Base-by-base conservation (phyloP, 1,139 yeast genomes). In the Geotrichum cucujoidarum region DNA sequence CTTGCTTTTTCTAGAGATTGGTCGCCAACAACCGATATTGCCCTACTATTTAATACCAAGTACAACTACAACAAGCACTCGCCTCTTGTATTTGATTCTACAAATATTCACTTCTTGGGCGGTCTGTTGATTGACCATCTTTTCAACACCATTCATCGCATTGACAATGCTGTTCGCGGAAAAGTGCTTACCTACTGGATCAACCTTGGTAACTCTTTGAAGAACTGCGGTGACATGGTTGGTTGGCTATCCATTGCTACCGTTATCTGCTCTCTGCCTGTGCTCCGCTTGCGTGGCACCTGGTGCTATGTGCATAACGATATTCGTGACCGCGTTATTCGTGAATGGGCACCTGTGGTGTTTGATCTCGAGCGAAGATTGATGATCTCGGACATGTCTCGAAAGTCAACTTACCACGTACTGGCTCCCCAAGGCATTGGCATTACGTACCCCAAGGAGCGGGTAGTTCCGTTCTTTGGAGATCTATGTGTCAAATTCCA, bases 181-280 rank as follows among this genome's bases (percentile, higher is more conserved):
- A 68, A 77, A 40, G 62, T 89, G 11, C 65, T 90, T 40, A 80
- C 81, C 48, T 84, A 81, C 63, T 92, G 97, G 98, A 85, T 90
- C 44, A 81, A 82, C 54, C 71, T 90, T 42, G 97, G 97, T 4
- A 80, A 86, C 55, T 69, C 75, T 31, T 76, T 90, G 53, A 95
- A 88, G 60, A 79, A 78, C 54, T 71, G 78, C 24, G 98, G 98
- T 44, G 95, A 92, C 62, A 87, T 89, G 92, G 90, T 90, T 0
- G 83, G 95, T 27, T 92, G 97, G 97, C 69, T 88, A 32, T 96
- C 96, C 1, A 82, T 90, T 56, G 89, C 95, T 1, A 81, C 94
- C 1, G 76, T 85, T 1, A 74, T 90, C 2, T 82, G 95, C 59
- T 86, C 95, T 0, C 81, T 84, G 49, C 95, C 97, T 0, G 75